phyloP scores from a whole-genome alignment of 371 early-diverging fungal species.

The Actinomortierella ambigua region DNA sequence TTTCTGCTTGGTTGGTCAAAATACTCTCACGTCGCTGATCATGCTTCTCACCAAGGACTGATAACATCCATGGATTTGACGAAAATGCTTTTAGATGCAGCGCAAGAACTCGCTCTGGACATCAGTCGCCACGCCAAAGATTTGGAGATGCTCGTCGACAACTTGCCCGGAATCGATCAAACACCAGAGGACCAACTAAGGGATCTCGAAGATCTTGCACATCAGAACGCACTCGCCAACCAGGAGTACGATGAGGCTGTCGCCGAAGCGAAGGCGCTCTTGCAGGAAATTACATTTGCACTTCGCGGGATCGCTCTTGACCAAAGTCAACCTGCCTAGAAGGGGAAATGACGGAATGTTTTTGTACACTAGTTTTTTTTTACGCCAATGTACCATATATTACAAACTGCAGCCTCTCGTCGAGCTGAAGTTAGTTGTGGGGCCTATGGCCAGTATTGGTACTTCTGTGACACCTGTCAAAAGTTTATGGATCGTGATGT shows the following conservation, averaged over 20 bases:
- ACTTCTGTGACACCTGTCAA: background rate
- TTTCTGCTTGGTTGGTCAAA: too few relatives aligned
- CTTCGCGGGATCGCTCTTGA: conserved; percentile 37
- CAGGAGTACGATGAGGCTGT: conserved; percentile 58
- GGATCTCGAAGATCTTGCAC: conserved; percentile 32
- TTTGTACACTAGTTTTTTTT: background rate
- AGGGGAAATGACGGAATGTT: background rate
- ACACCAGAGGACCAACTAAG: conserved; percentile 70
- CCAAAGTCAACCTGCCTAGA: conserved; percentile 19
- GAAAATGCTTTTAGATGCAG: conserved; percentile 50
- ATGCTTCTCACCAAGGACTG: background rate
- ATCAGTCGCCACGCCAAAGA: conserved; percentile 75
- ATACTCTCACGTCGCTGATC: too few relatives aligned
- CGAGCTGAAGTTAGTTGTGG: too few relatives aligned
- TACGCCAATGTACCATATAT: too few relatives aligned
- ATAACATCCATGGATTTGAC: too few relatives aligned
- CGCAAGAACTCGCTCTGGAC: conserved; percentile 67
- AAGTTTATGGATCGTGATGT: conserved; percentile 1
- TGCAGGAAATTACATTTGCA: conserved; percentile 38
- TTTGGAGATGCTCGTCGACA: conserved; percentile 71
- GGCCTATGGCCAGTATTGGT: too few relatives aligned
- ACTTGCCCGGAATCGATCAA: conserved; percentile 66
- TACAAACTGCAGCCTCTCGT: too few relatives aligned
- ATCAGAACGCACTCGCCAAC: conserved; percentile 51
- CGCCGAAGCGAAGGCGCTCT: conserved; percentile 45